Evolutionary conservation across 352 stramenopile genomes (phyloP).

Genomic region (Phytophthora cactorum): DNA sequence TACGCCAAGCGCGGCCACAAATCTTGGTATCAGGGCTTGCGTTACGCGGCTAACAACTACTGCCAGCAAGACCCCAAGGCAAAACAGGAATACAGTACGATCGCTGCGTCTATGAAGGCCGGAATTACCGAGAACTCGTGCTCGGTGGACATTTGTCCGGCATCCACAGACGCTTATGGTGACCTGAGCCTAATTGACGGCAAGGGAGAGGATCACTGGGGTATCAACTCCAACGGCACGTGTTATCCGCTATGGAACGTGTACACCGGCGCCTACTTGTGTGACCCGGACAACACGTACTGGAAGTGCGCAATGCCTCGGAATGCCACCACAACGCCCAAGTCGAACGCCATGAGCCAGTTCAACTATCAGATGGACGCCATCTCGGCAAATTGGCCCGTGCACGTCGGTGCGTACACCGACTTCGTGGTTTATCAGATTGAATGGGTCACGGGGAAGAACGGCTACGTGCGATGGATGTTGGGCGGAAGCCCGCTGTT

Average conservation of each 20-base stretch:
- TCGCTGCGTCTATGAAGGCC: conserved; percentile 46
- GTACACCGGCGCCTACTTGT: conserved; percentile 54
- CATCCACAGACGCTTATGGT: conserved; percentile 47
- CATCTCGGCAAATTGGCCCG: conserved; percentile 73
- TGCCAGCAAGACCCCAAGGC: conserved; percentile 35
- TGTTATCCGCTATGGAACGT: conserved; percentile 57
- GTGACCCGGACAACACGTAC: conserved; percentile 54
- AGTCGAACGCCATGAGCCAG: conserved; percentile 51
- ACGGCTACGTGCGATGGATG: conserved; percentile 59
- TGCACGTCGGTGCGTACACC: conserved; percentile 71
- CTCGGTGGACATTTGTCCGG: conserved; percentile 42
- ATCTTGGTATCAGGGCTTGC: conserved; percentile 64
- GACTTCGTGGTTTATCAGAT: conserved; percentile 55
- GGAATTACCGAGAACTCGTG: conserved; percentile 59
- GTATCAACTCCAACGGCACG: conserved; percentile 54
- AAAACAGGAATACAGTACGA: conserved; percentile 47
- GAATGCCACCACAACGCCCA: conserved; percentile 32
- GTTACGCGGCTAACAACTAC: conserved; percentile 61
- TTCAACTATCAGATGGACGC: conserved; percentile 33
- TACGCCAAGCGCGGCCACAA: conserved; percentile 49
- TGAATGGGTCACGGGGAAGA: conserved; percentile 49
- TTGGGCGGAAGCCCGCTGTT: conserved; percentile 79
- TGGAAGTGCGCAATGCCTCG: conserved; percentile 49
- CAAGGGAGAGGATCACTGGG: conserved; percentile 40
- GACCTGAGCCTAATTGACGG: conserved; percentile 54